Base-by-base conservation (phyloP, 805 yeast genomes). In the Brettanomyces sp. region DNA sequence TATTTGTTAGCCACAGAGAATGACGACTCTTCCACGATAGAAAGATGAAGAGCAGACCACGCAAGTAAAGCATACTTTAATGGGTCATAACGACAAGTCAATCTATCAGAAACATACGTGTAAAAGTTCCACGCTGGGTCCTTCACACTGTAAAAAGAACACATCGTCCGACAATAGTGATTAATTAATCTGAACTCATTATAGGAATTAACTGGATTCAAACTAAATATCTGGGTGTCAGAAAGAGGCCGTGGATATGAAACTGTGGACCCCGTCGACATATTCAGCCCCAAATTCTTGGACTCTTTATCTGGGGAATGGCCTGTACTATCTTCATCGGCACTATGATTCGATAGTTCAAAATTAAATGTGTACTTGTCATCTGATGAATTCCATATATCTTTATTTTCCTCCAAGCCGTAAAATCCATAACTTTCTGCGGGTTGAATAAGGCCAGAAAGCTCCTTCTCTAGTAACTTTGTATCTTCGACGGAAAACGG, bases 111-210 rank as follows among this genome's bases (percentile, higher is more conserved):
- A 8, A 41, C 28, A 24, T 41, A 41, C 8, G 44, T 21, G 14
- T 41, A 41, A 41, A 41, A 32, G 38, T 33, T 32, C 44, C 44
- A 41, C 9, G 22, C 37, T 5, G 44, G 44, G 32, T 30, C 25
- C 25, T 41, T 41, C 18, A 41, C 38, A 28, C 38, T 32, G 14
- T 33, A 41, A n/a, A 41, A 41, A 8, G 18, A 13, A 12, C 28
- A 41, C 38, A 41, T 32, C 14, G 18, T 14, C 9, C 38, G 23
- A 23, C 25, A 32, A 28, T 41, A 41, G 18, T 41, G 38, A n/a
- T 13, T 32, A 25, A 41, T 21, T 21, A 41, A 24, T 28, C 44
- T 32, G 37, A 41, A 33, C 32, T 41, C 44, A 33, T 41, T 41
- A 8, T 41, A 14, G 12, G 3, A 23, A 21, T 41, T n/a, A 14